Percentiles rank a stretch among this genome's conserved stretches.
These are phyloP conservation scores for Globisporangium camurandrum DNA, from an alignment of 352 stramenopile genomes.

Conservation along the genomic window DNA sequence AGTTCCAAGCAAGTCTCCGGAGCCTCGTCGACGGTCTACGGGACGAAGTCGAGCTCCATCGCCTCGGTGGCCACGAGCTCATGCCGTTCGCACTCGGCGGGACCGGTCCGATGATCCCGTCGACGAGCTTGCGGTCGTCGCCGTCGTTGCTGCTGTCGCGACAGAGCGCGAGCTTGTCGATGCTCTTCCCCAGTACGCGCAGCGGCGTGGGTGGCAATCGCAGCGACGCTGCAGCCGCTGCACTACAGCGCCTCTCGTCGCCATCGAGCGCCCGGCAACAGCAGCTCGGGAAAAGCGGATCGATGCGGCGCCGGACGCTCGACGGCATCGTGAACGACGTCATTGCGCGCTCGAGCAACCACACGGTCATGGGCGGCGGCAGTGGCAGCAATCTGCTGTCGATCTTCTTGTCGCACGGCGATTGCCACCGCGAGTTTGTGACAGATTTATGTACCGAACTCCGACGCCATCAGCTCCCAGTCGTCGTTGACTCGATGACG, in stretches of 20 bases:
- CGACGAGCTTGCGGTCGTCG: constrained; percentile 9
- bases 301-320: constrained; percentile 16
- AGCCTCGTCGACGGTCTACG: constrained; percentile 67
- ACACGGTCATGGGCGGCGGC: not conserved
- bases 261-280: not conserved
- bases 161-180: constrained; percentile 7
- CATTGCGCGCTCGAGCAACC: constrained; percentile 19
- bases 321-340: constrained; percentile 58
- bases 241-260: constrained; percentile 6
- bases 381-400: constrained; percentile 20
- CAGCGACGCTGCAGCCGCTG: constrained; percentile 7
- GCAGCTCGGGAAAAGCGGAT: not conserved
- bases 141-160: not conserved
- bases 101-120: constrained; percentile 9
- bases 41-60: constrained; percentile 69
- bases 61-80: constrained; percentile 22
- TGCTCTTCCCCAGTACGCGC: constrained; percentile 8
- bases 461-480: constrained; percentile 31
- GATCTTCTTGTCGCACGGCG: constrained; percentile 72
- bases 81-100: constrained; percentile 12
- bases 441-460: constrained; percentile 44
- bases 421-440: constrained; percentile 68
- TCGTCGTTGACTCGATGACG: constrained; percentile 58
- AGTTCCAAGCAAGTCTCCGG: constrained; percentile 54
- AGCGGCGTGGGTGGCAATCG: too few relatives aligned